phyloP scores from a whole-genome alignment of 257 asterid species.

The Ajuga chamaepitys region DNA sequence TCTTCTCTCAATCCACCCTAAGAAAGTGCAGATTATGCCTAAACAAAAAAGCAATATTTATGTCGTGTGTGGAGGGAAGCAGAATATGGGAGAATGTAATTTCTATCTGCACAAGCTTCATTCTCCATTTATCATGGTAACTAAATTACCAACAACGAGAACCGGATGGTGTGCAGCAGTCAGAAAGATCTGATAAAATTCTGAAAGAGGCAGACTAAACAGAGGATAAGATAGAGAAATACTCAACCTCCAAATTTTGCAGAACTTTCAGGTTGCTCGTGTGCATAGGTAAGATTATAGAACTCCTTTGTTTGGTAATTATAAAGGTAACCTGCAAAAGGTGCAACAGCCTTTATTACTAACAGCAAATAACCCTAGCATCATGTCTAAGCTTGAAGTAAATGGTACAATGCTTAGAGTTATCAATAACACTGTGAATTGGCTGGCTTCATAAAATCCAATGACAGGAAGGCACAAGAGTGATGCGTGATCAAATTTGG shows the following conservation, averaged over 20 bases:
- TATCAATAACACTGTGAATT: background rate
- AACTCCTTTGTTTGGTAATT: conserved; percentile 95
- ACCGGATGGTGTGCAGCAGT: background rate
- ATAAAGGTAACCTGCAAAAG: conserved; percentile 82
- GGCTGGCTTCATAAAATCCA: conserved; percentile 8
- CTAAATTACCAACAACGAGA: background rate
- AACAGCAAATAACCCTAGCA: background rate
- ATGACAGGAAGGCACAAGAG: background rate
- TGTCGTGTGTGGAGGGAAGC: background rate
- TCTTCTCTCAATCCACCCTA: background rate
- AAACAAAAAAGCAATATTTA: background rate
- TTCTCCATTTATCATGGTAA: background rate
- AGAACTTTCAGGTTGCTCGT: conserved; percentile 89
- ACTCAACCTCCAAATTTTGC: conserved; percentile 83
- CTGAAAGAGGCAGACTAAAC: background rate
- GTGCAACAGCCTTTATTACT: conserved; percentile 8
- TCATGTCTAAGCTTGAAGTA: conserved; percentile 1
- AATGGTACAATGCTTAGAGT: conserved; percentile 10
- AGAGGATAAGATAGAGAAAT: background rate
- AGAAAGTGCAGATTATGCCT: background rate
- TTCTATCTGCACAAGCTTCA: background rate
- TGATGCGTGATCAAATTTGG: background rate
- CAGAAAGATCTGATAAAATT: background rate
- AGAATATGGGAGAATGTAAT: background rate
- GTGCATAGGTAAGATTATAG: conserved; percentile 93